Percentiles rank a stretch among this genome's conserved stretches.
Evolutionary conservation across 768 basidiomycete genomes (phyloP).

Genomic region (Coprinopsis sp.): DNA sequence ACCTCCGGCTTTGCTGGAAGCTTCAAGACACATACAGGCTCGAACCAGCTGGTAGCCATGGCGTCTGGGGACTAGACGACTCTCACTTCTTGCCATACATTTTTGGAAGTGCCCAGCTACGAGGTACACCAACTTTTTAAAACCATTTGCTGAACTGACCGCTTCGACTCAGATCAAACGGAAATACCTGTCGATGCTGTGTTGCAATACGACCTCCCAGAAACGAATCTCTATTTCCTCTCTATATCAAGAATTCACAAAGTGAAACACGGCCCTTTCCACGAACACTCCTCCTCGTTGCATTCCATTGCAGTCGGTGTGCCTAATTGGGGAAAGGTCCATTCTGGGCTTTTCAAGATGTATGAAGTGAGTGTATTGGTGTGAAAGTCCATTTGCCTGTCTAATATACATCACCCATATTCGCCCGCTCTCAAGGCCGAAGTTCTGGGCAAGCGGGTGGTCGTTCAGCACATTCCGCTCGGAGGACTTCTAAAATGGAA

Average conservation of each 20-base stretch:
- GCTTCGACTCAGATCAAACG: constrained; percentile 46
- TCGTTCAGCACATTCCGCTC: constrained; percentile 89
- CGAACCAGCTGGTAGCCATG: constrained; percentile 96
- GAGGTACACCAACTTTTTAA: constrained; percentile 42
- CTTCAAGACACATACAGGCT: constrained; percentile 87
- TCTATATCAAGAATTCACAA: constrained; percentile 72
- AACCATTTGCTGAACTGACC: constrained; percentile 3
- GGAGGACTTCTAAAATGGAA: constrained; percentile 79
- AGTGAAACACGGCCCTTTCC: constrained; percentile 84
- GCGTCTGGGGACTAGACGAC: constrained; percentile 97
- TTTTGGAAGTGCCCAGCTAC: constrained; percentile 86
- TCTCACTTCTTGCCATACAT: constrained; percentile 86
- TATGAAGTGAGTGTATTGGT: constrained; percentile 57
- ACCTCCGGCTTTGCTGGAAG: constrained; percentile 77
- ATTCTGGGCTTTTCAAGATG: constrained; percentile 91
- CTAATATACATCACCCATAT: constrained; percentile 1
- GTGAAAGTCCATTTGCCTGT: constrained; percentile 2
- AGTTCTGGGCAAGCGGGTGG: constrained; percentile 91
- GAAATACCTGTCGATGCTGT: constrained; percentile 61
- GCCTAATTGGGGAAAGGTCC: constrained; percentile 87
- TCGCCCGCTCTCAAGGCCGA: constrained; percentile 55
- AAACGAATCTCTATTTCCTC: constrained; percentile 78
- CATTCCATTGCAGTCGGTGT: constrained; percentile 85
- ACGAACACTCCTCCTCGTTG: constrained; percentile 89
- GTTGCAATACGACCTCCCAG: constrained; percentile 51